Percentiles rank a stretch among this genome's conserved stretches.
These are phyloP conservation scores for Cryptococcus deneoformans DNA, from an alignment of 1,284 basidiomycete species.

Conservation along the genomic window DNA sequence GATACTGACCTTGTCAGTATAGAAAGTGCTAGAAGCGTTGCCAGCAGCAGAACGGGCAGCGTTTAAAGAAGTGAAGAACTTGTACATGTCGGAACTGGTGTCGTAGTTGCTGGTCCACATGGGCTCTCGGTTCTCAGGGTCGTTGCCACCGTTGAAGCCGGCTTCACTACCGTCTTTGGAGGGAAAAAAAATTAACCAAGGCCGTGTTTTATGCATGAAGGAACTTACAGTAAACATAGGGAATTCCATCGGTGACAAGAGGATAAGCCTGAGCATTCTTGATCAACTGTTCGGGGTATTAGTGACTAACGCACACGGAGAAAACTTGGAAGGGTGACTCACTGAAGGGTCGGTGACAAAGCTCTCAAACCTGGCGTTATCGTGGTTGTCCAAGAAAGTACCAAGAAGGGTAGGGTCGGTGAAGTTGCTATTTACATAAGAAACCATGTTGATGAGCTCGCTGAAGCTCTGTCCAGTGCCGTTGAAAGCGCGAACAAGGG, in stretches of 20 bases:
- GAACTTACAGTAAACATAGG: slow-evolving; percentile 53
- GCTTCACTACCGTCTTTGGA: slow-evolving; percentile 40
- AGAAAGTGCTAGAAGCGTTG: slow-evolving; percentile 51
- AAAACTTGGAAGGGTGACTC: background rate
- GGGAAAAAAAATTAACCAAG: no score
- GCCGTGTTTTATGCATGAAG: background rate
- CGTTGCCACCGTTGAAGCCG: slow-evolving; percentile 51
- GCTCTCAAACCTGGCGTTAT: slow-evolving; percentile 48
- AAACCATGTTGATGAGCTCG: slow-evolving; percentile 23
- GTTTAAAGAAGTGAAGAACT: slow-evolving; percentile 58
- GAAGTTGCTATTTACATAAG: slow-evolving; percentile 23
- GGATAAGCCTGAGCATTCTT: slow-evolving; percentile 52
- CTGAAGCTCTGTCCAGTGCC: slow-evolving; percentile 16
- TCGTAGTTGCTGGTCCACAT: slow-evolving; percentile 52
- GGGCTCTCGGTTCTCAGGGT: slow-evolving; percentile 47
- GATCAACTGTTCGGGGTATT: slow-evolving; percentile 31
- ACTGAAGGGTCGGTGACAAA: slow-evolving; percentile 23
- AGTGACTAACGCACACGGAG: background rate
- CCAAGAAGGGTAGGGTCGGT: slow-evolving; percentile 48
- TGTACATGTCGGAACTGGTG: slow-evolving; percentile 53
- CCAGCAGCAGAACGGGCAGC: slow-evolving; percentile 60
- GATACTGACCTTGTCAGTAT: slow-evolving; percentile 52
- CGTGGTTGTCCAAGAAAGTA: slow-evolving; percentile 50
- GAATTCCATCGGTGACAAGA: slow-evolving; percentile 55
- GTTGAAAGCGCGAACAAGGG: slow-evolving; percentile 42